Evolutionary conservation across 2,329 filamentous ascomycete genomes (phyloP), one percentile per base, ranked within the genome.

Genomic region (Cladophialophora immunda): DNA sequence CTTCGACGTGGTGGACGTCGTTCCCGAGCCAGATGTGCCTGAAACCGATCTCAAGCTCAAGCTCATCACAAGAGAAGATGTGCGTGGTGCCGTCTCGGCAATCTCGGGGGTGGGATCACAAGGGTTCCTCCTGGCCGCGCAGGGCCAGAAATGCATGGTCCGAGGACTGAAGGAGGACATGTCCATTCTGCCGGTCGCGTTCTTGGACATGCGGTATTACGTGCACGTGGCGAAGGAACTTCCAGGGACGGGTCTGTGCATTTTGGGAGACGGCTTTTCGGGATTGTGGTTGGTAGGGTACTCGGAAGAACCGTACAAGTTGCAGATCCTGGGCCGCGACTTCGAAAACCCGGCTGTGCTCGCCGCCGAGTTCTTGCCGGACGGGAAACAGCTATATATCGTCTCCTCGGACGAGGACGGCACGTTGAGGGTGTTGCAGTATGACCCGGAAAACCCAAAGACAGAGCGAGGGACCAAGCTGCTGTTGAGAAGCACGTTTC

Each of bases 141-240:
- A 99, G 76, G 95, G 95, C 0, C 94, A 97, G 75, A 99, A 99
- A 79, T 94, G 93, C 77, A 96, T 99, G 91, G 93, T 99, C 1
- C 87, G 95, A 66, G 95, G 95, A 47, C 85, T 99, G 2, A 97
- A 97, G 77, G 95, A 99, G 78, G 95, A 99, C 76, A 93, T 94
- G 0, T 93, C 92, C 1, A 85, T 98, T 60, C 84, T 98, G 0
- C 95, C 95, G 0, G 94, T 99, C 3, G 95, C 95, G 0, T 99
- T 99, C 76, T 91, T 99, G 85, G 95, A 99, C 75, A 96, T 97
- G 89, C 95, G 92, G 80, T 96, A 92, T 78, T 95, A 97, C 74
- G 92, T 97, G 13, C 92, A 89, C 2, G 88, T 90, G n/a, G 86
- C 93, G 62, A 95, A 94, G 75, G 92, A 93, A 73, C 84, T 99